A percentile compares a stretch with the other conserved stretches of the same genome.
phyloP scores from a whole-genome alignment of 441 rosid species.

The Populus trichocarpa region DNA sequence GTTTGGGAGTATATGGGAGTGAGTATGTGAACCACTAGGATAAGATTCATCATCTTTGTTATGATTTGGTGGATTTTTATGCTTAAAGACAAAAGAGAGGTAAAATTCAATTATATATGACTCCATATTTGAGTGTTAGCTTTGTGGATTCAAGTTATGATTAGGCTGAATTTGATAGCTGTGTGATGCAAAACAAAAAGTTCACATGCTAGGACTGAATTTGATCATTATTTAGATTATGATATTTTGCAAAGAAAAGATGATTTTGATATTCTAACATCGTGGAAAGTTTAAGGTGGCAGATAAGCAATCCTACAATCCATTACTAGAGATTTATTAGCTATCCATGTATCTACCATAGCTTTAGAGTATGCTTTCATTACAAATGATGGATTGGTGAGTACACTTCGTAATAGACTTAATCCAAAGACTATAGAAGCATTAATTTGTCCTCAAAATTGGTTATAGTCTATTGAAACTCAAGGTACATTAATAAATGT shows the following conservation, averaged over 20 bases:
- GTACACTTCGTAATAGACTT: too few relatives aligned
- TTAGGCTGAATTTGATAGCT: background rate
- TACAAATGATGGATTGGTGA: too few relatives aligned
- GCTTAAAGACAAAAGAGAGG: background rate
- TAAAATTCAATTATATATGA: too few relatives aligned
- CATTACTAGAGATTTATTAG: background rate
- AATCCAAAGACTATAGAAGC: too few relatives aligned
- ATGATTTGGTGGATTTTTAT: background rate
- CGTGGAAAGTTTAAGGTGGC: background rate
- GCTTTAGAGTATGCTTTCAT: too few relatives aligned
- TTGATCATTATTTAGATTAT: constrained; percentile 6
- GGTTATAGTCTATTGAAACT: background rate
- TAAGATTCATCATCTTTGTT: too few relatives aligned
- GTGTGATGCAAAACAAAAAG: background rate
- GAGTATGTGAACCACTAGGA: too few relatives aligned
- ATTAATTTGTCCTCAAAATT: too few relatives aligned
- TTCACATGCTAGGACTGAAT: background rate
- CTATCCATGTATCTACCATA: background rate
- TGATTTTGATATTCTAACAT: background rate
- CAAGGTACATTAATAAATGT: background rate
- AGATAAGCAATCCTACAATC: background rate
- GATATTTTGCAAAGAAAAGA: background rate
- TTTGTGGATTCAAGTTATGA: background rate
- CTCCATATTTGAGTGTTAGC: too few relatives aligned
- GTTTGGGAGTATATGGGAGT: background rate